phyloP scores from a whole-genome alignment of 2,329 filamentous ascomycete genomes.

The Botrytis pseudocinerea region DNA sequence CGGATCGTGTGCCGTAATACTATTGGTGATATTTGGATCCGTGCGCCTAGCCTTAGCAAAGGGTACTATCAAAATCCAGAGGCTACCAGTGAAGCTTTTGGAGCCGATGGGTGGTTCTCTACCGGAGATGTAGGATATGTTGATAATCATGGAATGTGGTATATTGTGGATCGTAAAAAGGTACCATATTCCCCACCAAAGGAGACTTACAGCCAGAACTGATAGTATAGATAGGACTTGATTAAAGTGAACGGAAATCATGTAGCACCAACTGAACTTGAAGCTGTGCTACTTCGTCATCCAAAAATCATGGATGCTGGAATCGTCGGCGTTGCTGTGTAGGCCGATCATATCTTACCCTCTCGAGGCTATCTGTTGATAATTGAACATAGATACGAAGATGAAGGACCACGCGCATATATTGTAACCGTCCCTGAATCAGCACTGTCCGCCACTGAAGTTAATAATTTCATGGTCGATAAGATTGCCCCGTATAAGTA shows the following conservation, averaged over 20 bases:
- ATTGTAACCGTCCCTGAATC: neutral
- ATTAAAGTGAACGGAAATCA: conserved; percentile 53
- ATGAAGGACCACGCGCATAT: neutral
- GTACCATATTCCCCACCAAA: conserved; percentile 33
- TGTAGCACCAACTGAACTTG: conserved; percentile 52
- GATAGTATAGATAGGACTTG: conserved; percentile 27
- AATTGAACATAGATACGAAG: neutral
- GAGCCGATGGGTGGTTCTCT: conserved; percentile 4
- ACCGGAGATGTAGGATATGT: conserved; percentile 55
- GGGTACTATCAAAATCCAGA: neutral
- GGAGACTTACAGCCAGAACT: neutral
- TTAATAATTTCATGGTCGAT: neutral
- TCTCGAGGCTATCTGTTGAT: neutral
- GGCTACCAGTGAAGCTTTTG: neutral
- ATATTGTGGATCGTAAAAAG: conserved; percentile 70
- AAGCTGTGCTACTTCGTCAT: conserved; percentile 47
- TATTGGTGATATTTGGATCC: conserved; percentile 5
- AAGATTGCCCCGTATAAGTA: conserved; percentile 7
- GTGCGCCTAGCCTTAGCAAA: neutral
- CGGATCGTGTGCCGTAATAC: neutral
- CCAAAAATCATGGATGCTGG: conserved; percentile 46
- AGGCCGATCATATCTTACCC: neutral
- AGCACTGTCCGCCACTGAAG: neutral
- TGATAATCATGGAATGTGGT: conserved; percentile 76
- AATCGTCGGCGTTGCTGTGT: conserved; percentile 47